A percentile compares a stretch with the other conserved stretches of the same genome.
Conservation (phyloP, 768 basidiomycete genomes). For the Phlebiopsis flavidoalba region DNA sequence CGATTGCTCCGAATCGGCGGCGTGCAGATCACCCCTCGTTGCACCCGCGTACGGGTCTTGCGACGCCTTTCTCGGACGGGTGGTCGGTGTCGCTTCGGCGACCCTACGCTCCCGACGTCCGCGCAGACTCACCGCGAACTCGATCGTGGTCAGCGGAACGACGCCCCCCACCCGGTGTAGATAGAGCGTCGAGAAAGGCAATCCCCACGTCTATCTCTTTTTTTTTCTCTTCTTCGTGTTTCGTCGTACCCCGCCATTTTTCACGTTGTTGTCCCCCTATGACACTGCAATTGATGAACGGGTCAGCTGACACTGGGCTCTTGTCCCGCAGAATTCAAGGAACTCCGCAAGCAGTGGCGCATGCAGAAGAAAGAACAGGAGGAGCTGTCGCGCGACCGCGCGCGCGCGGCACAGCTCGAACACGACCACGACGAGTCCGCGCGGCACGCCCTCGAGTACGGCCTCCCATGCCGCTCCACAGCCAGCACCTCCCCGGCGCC, state of each 20-base stretch:
- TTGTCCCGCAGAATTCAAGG: constrained; percentile 81
- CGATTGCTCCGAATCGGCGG: not conserved
- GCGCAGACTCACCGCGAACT: not conserved
- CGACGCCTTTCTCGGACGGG: not conserved
- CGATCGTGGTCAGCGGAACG: not conserved
- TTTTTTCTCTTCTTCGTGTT: not conserved
- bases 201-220: not conserved
- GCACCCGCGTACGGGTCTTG: not conserved
- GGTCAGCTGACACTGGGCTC: not conserved
- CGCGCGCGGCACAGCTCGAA: constrained; percentile 10
- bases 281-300: not conserved
- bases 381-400: constrained; percentile 20
- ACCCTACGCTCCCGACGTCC: not conserved
- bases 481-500: too few species aligned
- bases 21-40: constrained; percentile 4
- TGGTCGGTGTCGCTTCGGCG: not conserved
- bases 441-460: not conserved
- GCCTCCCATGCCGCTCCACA: not conserved
- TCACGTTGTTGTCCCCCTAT: not conserved
- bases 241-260: not conserved
- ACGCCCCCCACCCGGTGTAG: not conserved
- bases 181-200: not conserved
- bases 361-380: constrained; percentile 80
- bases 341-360: constrained; percentile 94
- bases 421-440: not conserved